A percentile compares a stretch with the other conserved stretches of the same genome.
phyloP scores from a whole-genome alignment of 352 stramenopile genomes.

The Phytophthora fragariaefolia region DNA sequence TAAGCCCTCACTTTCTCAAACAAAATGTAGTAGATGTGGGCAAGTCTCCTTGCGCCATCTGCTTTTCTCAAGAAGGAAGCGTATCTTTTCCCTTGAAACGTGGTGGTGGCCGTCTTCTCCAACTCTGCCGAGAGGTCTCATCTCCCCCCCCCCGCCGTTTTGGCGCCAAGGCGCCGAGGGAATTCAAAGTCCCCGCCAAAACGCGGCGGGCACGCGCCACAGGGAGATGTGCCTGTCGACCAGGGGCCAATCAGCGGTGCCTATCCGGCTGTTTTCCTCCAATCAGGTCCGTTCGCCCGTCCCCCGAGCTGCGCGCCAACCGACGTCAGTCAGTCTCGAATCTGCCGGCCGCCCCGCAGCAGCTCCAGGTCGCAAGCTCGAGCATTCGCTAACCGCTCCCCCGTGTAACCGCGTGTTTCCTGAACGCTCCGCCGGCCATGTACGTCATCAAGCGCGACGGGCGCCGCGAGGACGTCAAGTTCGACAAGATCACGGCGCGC shows the following conservation, averaged over 20 bases:
- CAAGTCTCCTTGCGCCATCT: too few relatives aligned
- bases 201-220: conserved; percentile 17
- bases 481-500: conserved; percentile 98
- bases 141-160: too few relatives aligned
- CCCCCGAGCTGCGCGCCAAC: conserved; percentile 14
- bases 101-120: too few relatives aligned
- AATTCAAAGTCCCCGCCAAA: conserved; percentile 24
- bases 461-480: conserved; percentile 94
- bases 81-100: too few relatives aligned
- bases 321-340: conserved; percentile 22
- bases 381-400: background rate
- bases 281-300: background rate
- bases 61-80: too few relatives aligned
- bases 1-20: too few relatives aligned
- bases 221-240: conserved; percentile 1
- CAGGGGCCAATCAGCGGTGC: conserved; percentile 25
- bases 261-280: background rate
- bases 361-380: conserved; percentile 1
- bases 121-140: too few relatives aligned
- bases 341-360: conserved; percentile 10
- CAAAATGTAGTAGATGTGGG: too few relatives aligned
- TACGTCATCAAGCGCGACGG: conserved; percentile 96
- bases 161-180: conserved; percentile 9
- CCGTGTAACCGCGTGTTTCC: background rate
- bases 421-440: conserved; percentile 54